Evolutionary conservation across 805 yeast genomes (phyloP), one percentile per base, ranked within the genome.

Genomic region (Cyberlindnera americana): DNA sequence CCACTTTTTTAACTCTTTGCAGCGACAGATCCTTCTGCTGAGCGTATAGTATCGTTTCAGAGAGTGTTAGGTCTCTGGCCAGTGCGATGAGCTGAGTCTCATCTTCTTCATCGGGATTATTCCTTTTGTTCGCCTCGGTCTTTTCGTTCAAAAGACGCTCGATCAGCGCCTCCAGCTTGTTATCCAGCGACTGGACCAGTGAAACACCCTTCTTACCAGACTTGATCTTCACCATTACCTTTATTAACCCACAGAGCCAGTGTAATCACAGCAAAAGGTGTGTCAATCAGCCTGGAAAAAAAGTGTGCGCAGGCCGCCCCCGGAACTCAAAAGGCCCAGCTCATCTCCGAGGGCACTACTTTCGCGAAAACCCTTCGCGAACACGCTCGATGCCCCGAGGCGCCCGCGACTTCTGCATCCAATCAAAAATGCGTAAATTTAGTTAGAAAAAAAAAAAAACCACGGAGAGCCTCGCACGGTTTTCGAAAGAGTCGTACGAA

Each of bases 11-110:
- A 51, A 80, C 77, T 43, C 97, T 66, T 42, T 75, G 72, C 50
- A 89, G 66, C 23, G 81, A 74, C 27, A 78, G 64, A 46, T 88
- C 95, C 35, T 79, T 77, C 23, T 69, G 59, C 52, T 83, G 87
- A 13, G 79, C 78, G 43, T 70, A 79, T 9, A 70, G 65, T n/a
- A 78, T 52, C 3, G 81, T 71, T 39, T 82, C 84, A 7, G 64
- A 48, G 2, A 65, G 54, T 9, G 62, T 66, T 35, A 83, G 60
- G 48, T 83, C 83, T 48, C 71, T 70, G 1, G 89, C 93, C 21
- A 81, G 64, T 3, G 80, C 83, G 37, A 80, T 67, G 37, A 61
- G 62, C 3, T 61, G 61, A 29, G 66, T 60, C 21, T 55, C 55
- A 33, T 54, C 64, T 29, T 49, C 56, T 6, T 52, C 57, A 12